Evolutionary conservation across 495 filamentous ascomycete genomes (phyloP).

Genomic region (Elasticomyces elasticus): DNA sequence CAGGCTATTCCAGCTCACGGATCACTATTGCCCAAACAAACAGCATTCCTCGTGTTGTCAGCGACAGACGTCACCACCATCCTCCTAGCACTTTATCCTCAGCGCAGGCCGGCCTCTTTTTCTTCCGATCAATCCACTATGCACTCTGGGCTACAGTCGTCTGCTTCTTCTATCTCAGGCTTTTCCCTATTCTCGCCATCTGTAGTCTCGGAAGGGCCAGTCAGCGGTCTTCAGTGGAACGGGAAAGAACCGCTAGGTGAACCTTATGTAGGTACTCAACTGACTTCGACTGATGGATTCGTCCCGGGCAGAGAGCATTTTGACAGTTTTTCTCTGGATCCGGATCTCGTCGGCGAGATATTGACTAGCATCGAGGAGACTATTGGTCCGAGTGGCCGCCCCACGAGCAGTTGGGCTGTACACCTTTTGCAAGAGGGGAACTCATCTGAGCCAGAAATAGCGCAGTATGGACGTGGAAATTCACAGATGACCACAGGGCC

Average conservation of each 20-base stretch:
- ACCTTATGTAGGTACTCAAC: too few species aligned
- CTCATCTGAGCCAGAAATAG: too few species aligned
- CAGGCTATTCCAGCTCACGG: not conserved
- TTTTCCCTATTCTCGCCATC: constrained; percentile 37
- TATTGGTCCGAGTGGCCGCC: not conserved
- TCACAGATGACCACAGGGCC: too few species aligned
- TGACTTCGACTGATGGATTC: too few species aligned
- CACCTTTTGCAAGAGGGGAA: too few species aligned
- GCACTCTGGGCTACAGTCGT: constrained; percentile 47
- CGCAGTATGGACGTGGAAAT: too few species aligned
- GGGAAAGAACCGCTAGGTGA: too few species aligned
- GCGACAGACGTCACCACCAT: constrained; percentile 63
- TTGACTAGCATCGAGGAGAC: not conserved
- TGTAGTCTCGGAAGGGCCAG: not conserved
- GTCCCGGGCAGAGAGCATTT: too few species aligned
- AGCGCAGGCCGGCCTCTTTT: constrained; percentile 45
- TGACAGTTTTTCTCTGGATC: too few species aligned
- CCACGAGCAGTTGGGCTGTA: not conserved
- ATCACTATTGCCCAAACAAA: not conserved
- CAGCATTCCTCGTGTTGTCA: constrained; percentile 56
- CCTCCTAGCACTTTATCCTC: constrained; percentile 62
- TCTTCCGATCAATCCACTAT: constrained; percentile 35
- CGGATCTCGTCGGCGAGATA: not conserved
- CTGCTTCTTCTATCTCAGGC: constrained; percentile 57
- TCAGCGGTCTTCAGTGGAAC: not conserved